Evolutionary conservation across 202 grass and related monocot species (phyloP).

Genomic region (Dendrocalamus latiflorus): DNA sequence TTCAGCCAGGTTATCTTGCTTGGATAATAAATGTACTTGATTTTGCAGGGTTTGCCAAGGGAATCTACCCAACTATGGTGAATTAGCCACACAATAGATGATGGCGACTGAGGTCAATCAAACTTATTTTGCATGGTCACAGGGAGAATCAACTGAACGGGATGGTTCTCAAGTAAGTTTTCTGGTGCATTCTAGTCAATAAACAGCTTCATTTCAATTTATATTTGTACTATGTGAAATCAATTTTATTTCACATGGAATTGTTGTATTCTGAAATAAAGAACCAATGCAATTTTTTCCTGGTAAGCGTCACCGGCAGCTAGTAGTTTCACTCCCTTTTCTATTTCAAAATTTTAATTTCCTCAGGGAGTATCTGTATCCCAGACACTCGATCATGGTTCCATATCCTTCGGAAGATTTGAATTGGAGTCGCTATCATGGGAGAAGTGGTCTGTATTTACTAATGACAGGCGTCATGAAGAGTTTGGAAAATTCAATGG

Average conservation of each 20-base stretch:
- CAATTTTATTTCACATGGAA: not conserved
- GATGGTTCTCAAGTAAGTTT: slow-evolving; percentile 64
- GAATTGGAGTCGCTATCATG: slow-evolving; percentile 86
- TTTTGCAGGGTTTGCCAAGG: slow-evolving; percentile 23
- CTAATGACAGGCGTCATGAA: slow-evolving; percentile 81
- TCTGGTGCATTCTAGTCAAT: not conserved
- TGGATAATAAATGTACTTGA: not conserved
- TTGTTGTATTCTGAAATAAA: not conserved
- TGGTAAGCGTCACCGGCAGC: not conserved
- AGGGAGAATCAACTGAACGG: slow-evolving; percentile 58
- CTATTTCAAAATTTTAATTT: slow-evolving; percentile 2
- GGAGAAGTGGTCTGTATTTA: slow-evolving; percentile 98
- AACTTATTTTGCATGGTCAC: slow-evolving; percentile 72
- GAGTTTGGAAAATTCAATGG: slow-evolving; percentile 98
- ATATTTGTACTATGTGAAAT: not conserved
- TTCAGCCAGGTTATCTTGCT: not conserved
- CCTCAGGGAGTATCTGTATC: slow-evolving; percentile 69
- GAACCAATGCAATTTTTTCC: not conserved
- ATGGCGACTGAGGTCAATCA: slow-evolving; percentile 77
- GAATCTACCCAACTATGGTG: slow-evolving; percentile 18
- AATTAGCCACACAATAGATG: slow-evolving; percentile 21
- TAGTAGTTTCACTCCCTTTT: slow-evolving; percentile 15
- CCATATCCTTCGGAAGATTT: slow-evolving; percentile 94
- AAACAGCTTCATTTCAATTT: not conserved
- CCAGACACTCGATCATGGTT: slow-evolving; percentile 88